Percentiles rank a stretch among this genome's conserved stretches.
Evolutionary conservation across 2,329 filamentous ascomycete genomes (phyloP).

Genomic region (Emmonsia crescens): DNA sequence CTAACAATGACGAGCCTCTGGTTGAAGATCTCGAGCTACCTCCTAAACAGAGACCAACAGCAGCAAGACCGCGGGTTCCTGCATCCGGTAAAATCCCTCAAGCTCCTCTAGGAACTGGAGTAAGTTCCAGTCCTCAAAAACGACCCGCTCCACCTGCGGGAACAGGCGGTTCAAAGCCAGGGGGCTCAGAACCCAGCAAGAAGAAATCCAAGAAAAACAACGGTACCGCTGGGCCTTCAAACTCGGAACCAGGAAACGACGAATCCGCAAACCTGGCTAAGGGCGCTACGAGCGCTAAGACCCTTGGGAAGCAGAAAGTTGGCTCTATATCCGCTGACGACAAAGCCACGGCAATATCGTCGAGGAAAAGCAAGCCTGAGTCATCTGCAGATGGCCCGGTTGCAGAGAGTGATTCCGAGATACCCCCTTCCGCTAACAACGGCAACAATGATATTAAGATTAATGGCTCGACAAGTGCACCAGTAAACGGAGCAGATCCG

Average conservation of each 20-base stretch:
- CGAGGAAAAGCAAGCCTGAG: slow-evolving; percentile 11
- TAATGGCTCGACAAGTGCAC: slow-evolving; percentile 30
- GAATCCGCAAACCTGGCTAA: slow-evolving; percentile 25
- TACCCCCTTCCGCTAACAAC: slow-evolving; percentile 5
- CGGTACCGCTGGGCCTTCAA: slow-evolving; percentile 21
- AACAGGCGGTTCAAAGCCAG: slow-evolving; percentile 18
- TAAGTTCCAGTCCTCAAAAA: slow-evolving; percentile 31
- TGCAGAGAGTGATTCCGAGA: slow-evolving; percentile 3
- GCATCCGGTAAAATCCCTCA: slow-evolving; percentile 37
- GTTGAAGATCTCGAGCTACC: slow-evolving; percentile 93
- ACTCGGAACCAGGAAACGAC: slow-evolving; percentile 26
- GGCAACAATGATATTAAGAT: slow-evolving; percentile 15
- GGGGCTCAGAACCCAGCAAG: slow-evolving; percentile 28
- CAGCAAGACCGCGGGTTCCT: slow-evolving; percentile 33
- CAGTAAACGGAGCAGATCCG: slow-evolving; percentile 49
- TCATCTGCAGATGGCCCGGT: background rate
- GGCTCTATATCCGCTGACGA: slow-evolving; percentile 14
- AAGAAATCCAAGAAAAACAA: slow-evolving; percentile 35
- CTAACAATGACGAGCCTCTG: slow-evolving; percentile 70
- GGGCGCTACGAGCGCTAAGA: slow-evolving; percentile 19
- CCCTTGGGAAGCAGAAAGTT: slow-evolving; percentile 45
- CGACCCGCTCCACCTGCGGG: slow-evolving; percentile 24
- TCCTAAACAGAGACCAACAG: slow-evolving; percentile 62
- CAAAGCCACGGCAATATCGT: slow-evolving; percentile 3
- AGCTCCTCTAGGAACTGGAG: slow-evolving; percentile 20